Evolutionary conservation across 73 alveolate genomes (phyloP).

Genomic region (Stentor coeruleus): DNA sequence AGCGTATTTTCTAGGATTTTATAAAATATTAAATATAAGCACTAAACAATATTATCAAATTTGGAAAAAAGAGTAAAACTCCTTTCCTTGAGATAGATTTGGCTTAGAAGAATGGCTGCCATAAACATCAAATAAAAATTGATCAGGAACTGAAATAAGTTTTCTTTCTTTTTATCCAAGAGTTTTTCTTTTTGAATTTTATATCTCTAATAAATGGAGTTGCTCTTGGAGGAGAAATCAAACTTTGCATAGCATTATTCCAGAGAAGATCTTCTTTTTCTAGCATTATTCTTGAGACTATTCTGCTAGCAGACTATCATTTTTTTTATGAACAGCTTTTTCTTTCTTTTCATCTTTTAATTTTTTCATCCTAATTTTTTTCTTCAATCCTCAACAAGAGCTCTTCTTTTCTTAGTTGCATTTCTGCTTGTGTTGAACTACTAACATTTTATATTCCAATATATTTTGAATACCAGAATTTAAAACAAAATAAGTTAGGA

Average conservation of each 20-base stretch:
- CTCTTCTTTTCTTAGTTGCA: slow-evolving; percentile 14
- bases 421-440: too few species aligned
- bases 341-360: not conserved
- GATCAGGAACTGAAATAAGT: not conserved
- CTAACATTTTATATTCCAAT: too few species aligned
- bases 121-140: slow-evolving; percentile 17
- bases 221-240: not conserved
- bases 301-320: not conserved
- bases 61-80: too few species aligned
- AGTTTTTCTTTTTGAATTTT: not conserved
- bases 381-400: not conserved
- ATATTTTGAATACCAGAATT: too few species aligned
- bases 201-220: not conserved
- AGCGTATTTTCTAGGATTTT: too few species aligned
- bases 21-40: too few species aligned
- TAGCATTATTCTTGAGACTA: not conserved
- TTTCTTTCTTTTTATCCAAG: not conserved
- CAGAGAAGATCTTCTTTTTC: not conserved
- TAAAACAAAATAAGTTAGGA: too few species aligned
- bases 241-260: not conserved
- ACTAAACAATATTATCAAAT: too few species aligned
- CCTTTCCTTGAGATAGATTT: too few species aligned
- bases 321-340: not conserved
- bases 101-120: not conserved
- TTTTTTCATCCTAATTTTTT: not conserved